These are phyloP conservation scores for Lolium rigidum DNA, from an alignment of 176 grass and related monocot species.

Conservation along the genomic window DNA sequence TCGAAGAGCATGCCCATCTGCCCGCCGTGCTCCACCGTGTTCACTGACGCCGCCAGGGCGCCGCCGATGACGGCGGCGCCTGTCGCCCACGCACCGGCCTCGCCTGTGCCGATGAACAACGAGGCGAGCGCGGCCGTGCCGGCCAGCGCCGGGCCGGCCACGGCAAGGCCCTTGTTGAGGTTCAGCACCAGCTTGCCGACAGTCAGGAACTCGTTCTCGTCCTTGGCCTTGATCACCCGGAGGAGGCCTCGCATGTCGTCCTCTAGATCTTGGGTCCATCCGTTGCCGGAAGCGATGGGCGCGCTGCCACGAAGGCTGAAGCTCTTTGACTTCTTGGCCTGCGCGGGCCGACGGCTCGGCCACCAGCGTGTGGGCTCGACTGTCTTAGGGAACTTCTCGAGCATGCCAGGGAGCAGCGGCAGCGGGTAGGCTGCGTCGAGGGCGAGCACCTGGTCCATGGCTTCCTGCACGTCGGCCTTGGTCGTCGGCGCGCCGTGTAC, in stretches of 20 bases:
- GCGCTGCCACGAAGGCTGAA: too few species aligned
- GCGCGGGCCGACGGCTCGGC: slow-evolving; percentile 23
- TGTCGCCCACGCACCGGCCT: slow-evolving; percentile 7
- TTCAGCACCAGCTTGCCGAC: slow-evolving; percentile 8
- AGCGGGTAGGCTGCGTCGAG: not conserved
- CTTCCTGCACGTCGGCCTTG: slow-evolving; percentile 21
- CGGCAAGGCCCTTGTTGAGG: too few species aligned
- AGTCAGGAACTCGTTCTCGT: slow-evolving; percentile 42
- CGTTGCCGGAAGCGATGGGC: too few species aligned
- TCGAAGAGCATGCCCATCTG: slow-evolving; percentile 74
- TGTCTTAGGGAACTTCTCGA: slow-evolving; percentile 59
- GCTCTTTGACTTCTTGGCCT: not conserved
- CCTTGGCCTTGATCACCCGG: slow-evolving; percentile 39
- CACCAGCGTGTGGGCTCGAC: slow-evolving; percentile 59
- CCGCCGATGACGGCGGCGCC: not conserved
- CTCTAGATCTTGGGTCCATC: too few species aligned
- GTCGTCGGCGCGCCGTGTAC: not conserved
- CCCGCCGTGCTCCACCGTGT: slow-evolving; percentile 62
- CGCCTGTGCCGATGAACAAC: slow-evolving; percentile 36
- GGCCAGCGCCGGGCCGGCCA: too few species aligned
- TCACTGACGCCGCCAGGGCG: slow-evolving; percentile 44
- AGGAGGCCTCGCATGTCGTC: too few species aligned
- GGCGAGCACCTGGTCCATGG: slow-evolving; percentile 11
- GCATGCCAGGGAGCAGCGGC: slow-evolving; percentile 9
- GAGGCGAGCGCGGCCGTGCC: not conserved